Base-by-base conservation (phyloP, 2,329 filamentous ascomycete genomes). In the Penicillium digitatum region DNA sequence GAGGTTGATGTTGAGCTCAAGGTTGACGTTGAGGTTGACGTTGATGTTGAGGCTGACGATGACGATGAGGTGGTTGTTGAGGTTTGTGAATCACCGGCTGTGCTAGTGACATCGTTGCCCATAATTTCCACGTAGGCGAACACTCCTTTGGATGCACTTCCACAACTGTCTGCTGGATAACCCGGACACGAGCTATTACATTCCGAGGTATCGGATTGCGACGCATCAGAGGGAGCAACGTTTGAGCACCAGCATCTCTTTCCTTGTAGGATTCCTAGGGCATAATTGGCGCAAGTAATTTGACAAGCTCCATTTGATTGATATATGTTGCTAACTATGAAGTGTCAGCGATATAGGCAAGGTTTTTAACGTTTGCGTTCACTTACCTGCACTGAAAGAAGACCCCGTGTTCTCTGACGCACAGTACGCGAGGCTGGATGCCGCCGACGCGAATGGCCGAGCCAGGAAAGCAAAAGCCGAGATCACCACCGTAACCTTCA, bases 211-310 rank as follows among this genome's bases (percentile, higher is more conserved):
- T 60, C 52, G 14, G 66, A 64, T 43, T 65, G 69, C 8, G 69
- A 69, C 7, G 68, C 72, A 35, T 69, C 57, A 8, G 70, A 68
- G 2, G 78, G 78, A 12, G 67, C 68, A 48, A 77, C 74, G 55
- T 80, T 74, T 9, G 78, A 76, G 62, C 78, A 80, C 78, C 78
- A 80, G 63, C 78, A 80, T 18, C 68, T 65, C 50, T 75, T 71
- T n/a, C 68, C 74, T 60, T 77, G 76, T 10, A 79, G 53, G 35
- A 80, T 69, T 14, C 72, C 78, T 54, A 78, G 76, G 3, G 76
- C 77, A 60, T 77, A 80, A 31, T 70, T 64, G 22, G 61, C 62
- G 62, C 78, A 80, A 32, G 69, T 70, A 0, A 57, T 48, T 39
- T 66, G 46, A 58, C 78, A 80, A 5, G 65, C 64, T 53, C 78